Evolutionary conservation across 169 alveolate species (phyloP).

Genomic region (Plasmodium falciparum): DNA sequence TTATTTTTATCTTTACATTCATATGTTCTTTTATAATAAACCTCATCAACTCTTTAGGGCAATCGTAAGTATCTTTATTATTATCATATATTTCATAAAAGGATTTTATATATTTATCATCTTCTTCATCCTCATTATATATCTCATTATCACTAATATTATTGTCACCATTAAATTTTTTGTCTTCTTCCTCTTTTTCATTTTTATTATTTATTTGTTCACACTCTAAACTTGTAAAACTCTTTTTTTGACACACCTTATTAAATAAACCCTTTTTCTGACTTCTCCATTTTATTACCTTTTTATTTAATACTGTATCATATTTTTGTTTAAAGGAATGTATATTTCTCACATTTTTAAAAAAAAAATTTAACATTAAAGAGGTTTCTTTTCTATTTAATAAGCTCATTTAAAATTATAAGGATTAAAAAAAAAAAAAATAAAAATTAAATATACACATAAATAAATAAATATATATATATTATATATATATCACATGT

Average conservation of each 20-base stretch:
- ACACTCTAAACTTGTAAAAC: neutral
- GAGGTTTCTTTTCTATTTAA: too few species aligned
- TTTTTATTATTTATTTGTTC: neutral
- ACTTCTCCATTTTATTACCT: neutral
- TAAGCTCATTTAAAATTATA: too few species aligned
- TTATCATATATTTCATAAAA: conserved; percentile 78
- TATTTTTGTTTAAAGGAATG: too few species aligned
- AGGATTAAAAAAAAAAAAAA: too few species aligned
- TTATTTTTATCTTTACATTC: conserved; percentile 79
- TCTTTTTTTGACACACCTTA: neutral
- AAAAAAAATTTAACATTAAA: too few species aligned
- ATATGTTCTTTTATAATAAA: conserved; percentile 78
- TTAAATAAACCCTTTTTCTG: neutral
- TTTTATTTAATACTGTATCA: neutral
- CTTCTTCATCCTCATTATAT: conserved; percentile 17
- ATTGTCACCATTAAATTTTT: neutral
- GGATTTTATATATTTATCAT: conserved; percentile 15
- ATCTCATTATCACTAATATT: neutral
- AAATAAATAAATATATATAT: too few species aligned
- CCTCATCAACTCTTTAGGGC: conserved; percentile 77
- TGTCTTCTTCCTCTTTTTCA: neutral
- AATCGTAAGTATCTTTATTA: conserved; percentile 72
- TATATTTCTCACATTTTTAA: too few species aligned
- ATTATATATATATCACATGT: too few species aligned
- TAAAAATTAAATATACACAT: too few species aligned